Base-by-base conservation (phyloP, 2,329 filamentous ascomycete genomes). In the Bipolaris cookei region DNA sequence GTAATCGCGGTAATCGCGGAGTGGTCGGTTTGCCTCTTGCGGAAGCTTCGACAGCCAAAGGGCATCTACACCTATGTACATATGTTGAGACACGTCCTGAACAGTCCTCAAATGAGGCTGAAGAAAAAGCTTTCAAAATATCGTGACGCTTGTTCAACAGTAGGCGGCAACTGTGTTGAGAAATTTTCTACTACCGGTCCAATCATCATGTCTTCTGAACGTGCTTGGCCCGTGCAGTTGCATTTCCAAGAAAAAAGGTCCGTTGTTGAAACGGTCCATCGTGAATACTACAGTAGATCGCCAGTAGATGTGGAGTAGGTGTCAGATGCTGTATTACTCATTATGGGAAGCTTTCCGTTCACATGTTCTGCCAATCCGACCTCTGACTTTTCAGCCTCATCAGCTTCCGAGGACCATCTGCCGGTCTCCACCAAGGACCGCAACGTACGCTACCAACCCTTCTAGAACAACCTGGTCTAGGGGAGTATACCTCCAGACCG, bases 11-110 rank as follows among this genome's bases (percentile, higher is more conserved):
- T 23, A 14, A 32, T 20, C 13, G 39, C 13, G 39, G 10, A 32
- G 25, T 45, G 20, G 45, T 54, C 25, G 51, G 51, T 10, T 45
- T 58, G 14, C 51, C 21, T 18, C 6, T 35, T 49, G 2, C 10
- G 39, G 18, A 18, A 20, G 6, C 13, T 43, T 44, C 32, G 44
- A 43, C 34, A 20, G 14, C 43, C 20, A n/a, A 38, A n/a, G 20
- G 20, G 1, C 44, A 39, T 25, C 6, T 44, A 30, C 39, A 32
- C 23, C 30, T 20, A 3, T 38, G 38, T 44, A 32, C 30, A 30
- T 16, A 4, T 32, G 34, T 44, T n/a, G 23, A 49, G 18, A 38
- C 25, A 32, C 30, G 10, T 30, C 23, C 37, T 55, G 46, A 11
- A 14, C 11, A 21, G 10, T 41, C 4, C 4, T 8, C n/a, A 11